phyloP scores from a whole-genome alignment of 768 basidiomycete species.

The Imleria badia region DNA sequence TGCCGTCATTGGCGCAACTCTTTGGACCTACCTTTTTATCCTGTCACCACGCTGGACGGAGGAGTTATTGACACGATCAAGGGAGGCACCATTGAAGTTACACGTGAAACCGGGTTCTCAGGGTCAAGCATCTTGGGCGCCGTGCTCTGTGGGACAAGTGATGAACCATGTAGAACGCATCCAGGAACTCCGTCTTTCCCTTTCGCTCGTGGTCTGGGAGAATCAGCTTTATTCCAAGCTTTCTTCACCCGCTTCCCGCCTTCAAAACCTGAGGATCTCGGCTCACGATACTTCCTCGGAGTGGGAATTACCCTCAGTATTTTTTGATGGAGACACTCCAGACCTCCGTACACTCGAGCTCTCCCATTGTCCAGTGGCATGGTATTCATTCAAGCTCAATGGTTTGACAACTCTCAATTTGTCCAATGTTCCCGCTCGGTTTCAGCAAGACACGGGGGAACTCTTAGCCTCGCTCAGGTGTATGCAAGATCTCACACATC shows the following conservation, averaged over 20 bases:
- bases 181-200: background rate
- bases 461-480: constrained; percentile 33
- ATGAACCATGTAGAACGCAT: background rate
- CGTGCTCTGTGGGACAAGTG: background rate
- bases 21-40: constrained; percentile 40
- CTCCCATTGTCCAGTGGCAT: background rate
- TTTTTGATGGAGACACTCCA: too few species aligned
- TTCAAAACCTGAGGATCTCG: background rate
- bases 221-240: background rate
- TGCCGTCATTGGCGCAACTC: constrained; percentile 37
- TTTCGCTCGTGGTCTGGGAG: too few species aligned
- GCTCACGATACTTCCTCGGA: too few species aligned
- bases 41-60: constrained; percentile 35
- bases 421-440: constrained; percentile 13
- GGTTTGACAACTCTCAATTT: constrained; percentile 38
- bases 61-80: constrained; percentile 45
- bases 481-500: constrained; percentile 35
- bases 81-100: constrained; percentile 31
- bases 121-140: too few species aligned
- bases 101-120: background rate
- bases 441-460: constrained; percentile 29
- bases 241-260: background rate
- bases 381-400: background rate
- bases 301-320: too few species aligned
- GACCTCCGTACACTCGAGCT: background rate